phyloP scores from a whole-genome alignment of 2,329 filamentous ascomycete genomes.

The Phyllosticta paracitricarpa region DNA sequence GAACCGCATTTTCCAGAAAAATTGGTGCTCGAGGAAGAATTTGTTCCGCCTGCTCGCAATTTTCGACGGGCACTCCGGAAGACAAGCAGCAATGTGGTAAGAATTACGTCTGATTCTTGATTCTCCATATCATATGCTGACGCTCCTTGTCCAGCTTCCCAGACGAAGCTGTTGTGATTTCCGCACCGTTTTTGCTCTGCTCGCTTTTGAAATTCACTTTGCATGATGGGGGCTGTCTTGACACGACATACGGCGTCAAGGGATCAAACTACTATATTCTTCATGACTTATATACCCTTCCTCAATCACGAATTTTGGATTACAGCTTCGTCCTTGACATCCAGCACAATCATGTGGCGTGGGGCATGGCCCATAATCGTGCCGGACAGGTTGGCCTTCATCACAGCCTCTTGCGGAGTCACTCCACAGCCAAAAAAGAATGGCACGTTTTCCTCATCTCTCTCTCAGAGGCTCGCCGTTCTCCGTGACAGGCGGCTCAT shows the following conservation, averaged over 20 bases:
- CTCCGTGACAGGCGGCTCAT: constrained; percentile 35
- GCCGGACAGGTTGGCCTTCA: constrained; percentile 45
- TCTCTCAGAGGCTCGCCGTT: constrained; percentile 29
- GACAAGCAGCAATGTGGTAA: too few relatives aligned
- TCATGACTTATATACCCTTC: not conserved
- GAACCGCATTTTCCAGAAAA: too few relatives aligned
- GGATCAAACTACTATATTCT: not conserved
- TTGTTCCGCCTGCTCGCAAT: too few relatives aligned
- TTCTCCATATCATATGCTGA: too few relatives aligned
- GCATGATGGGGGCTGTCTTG: not conserved
- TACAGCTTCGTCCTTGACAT: constrained; percentile 21
- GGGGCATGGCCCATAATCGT: constrained; percentile 52
- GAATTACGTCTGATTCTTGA: too few relatives aligned
- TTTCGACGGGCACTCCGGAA: too few relatives aligned
- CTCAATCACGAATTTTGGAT: not conserved
- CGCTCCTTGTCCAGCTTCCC: too few relatives aligned
- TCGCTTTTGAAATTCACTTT: too few relatives aligned
- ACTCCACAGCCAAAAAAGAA: constrained; percentile 58
- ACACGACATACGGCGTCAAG: not conserved
- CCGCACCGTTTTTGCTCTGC: too few relatives aligned
- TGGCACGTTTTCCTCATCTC: constrained; percentile 38
- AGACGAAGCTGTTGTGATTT: too few relatives aligned
- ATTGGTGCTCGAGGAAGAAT: too few relatives aligned
- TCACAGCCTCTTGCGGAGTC: constrained; percentile 55
- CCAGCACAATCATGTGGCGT: constrained; percentile 52